phyloP scores from a whole-genome alignment of 345 rosid genomes.

The Citrus glauca region DNA sequence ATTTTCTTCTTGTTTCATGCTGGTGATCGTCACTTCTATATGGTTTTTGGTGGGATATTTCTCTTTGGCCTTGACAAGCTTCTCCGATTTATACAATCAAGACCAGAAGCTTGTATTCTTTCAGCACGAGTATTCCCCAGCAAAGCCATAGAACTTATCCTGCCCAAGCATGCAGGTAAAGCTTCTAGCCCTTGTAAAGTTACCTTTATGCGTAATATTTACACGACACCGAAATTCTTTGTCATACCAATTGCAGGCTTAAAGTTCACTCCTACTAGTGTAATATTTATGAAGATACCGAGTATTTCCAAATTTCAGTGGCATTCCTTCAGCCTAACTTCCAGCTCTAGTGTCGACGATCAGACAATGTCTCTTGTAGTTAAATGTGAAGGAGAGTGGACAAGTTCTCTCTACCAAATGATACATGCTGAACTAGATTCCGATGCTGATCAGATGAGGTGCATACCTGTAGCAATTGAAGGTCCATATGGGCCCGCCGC shows the following conservation, averaged over 20 bases:
- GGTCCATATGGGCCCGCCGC: conserved; percentile 89
- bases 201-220: background rate
- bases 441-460: conserved; percentile 25
- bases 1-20: conserved; percentile 75
- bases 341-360: conserved; percentile 53
- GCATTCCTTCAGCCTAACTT: conserved; percentile 83
- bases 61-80: conserved; percentile 74
- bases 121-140: conserved; percentile 56
- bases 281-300: conserved; percentile 67
- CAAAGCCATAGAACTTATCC: conserved; percentile 55
- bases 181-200: background rate
- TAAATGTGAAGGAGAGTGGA: conserved; percentile 72
- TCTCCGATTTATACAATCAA: conserved; percentile 64
- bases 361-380: conserved; percentile 51
- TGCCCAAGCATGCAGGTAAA: conserved; percentile 72
- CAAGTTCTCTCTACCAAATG: conserved; percentile 47
- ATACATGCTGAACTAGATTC: conserved; percentile 38
- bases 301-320: conserved; percentile 59
- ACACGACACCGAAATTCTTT: background rate
- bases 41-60: conserved; percentile 67
- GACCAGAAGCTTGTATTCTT: conserved; percentile 46
- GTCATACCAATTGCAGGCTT: conserved; percentile 44
- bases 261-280: conserved; percentile 59
- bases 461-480: conserved; percentile 53
- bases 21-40: conserved; percentile 83